phyloP scores from a whole-genome alignment of 345 rosid species.

The Citrus reticulata region DNA sequence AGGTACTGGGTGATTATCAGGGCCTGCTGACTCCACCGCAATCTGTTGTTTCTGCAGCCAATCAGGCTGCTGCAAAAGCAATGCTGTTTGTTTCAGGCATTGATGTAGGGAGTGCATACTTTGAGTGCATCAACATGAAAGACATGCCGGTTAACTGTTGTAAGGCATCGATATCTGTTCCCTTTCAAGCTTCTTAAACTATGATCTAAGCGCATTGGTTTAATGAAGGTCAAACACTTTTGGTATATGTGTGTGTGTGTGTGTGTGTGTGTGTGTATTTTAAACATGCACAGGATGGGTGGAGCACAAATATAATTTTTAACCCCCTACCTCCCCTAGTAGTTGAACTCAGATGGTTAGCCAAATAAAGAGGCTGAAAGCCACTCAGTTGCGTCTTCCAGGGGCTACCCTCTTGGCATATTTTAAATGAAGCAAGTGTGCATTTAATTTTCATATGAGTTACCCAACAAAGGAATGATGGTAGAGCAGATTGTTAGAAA shows the following conservation, averaged over 20 bases:
- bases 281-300: too few species aligned
- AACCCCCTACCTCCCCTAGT: too few species aligned
- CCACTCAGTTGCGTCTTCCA: too few species aligned
- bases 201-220: not conserved
- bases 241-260: too few species aligned
- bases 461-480: not conserved
- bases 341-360: too few species aligned
- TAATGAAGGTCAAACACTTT: slow-evolving; percentile 2
- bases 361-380: too few species aligned
- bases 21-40: slow-evolving; percentile 84
- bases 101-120: slow-evolving; percentile 52
- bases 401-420: not conserved
- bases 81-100: slow-evolving; percentile 72
- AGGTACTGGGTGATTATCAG: slow-evolving; percentile 79
- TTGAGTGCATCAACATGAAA: slow-evolving; percentile 67
- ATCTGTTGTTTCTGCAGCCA: slow-evolving; percentile 73
- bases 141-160: slow-evolving; percentile 80
- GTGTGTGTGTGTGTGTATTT: too few species aligned
- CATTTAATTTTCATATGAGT: not conserved
- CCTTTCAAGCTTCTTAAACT: not conserved
- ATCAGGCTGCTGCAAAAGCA: slow-evolving; percentile 90
- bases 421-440: not conserved
- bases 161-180: slow-evolving; percentile 35
- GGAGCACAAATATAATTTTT: too few species aligned
- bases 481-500: not conserved